Evolutionary conservation across 1,284 basidiomycete genomes (phyloP).

Genomic region (Hypsizygus ulmarius): DNA sequence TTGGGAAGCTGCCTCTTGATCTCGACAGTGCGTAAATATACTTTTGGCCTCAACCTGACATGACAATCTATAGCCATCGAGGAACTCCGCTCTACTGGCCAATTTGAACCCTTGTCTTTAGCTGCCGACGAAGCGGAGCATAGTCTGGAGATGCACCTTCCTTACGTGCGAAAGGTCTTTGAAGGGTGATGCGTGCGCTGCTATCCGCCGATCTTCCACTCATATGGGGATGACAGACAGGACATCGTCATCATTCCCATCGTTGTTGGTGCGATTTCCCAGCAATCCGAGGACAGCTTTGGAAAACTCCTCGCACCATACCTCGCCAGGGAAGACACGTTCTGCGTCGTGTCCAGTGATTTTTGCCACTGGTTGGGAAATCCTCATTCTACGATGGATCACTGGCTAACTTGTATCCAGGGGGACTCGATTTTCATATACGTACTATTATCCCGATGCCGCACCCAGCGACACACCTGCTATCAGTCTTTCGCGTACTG

Average conservation of each 20-base stretch:
- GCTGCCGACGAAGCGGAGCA: constrained; percentile 91
- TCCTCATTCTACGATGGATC: not conserved
- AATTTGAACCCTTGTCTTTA: constrained; percentile 71
- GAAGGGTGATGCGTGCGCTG: constrained; percentile 52
- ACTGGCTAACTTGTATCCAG: constrained; percentile 37
- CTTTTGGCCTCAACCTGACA: not conserved
- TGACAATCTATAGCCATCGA: constrained; percentile 51
- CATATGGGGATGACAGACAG: constrained; percentile 38
- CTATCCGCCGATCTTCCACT: not conserved
- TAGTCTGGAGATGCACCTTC: constrained; percentile 97
- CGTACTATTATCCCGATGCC: constrained; percentile 80
- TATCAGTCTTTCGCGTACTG: constrained; percentile 49
- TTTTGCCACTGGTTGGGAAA: constrained; percentile 91
- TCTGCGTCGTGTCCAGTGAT: constrained; percentile 92
- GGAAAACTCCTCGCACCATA: constrained; percentile 80
- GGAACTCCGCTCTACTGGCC: constrained; percentile 64
- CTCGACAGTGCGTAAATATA: constrained; percentile 56
- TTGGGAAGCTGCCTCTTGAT: constrained; percentile 84
- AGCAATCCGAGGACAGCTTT: constrained; percentile 56
- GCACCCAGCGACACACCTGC: constrained; percentile 49
- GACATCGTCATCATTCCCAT: constrained; percentile 88
- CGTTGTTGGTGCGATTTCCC: constrained; percentile 81
- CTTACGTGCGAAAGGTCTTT: constrained; percentile 89
- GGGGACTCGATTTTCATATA: constrained; percentile 90
- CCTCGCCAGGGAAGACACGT: constrained; percentile 71